Evolutionary conservation across 495 filamentous ascomycete genomes (phyloP), one percentile per base, ranked within the genome.

Genomic region (Paragyromitra xinjiangensis): DNA sequence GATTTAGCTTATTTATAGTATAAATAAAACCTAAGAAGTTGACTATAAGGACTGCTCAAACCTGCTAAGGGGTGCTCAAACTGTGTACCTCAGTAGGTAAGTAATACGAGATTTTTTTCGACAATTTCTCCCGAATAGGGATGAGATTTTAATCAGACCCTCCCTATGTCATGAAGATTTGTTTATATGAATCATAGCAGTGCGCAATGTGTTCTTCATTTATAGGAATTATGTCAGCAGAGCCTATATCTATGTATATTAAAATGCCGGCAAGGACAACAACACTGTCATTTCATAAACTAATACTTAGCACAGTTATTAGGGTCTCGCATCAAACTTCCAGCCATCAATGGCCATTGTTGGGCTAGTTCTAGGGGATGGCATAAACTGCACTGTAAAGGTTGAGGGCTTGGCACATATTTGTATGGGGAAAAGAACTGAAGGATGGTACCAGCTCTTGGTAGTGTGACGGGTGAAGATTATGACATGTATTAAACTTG

Each of bases 381-480:
- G 16, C 50, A 53, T 53, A 53, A 53, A 24, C 50, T 51, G 2
- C 22, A 26, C 19, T 56, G 51, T 56, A 29, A 56, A 56, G 26
- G 2, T 26, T 3, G 14, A 56, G 12, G 53, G 19, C 53, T 56
- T 56, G 53, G 22, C 53, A 56, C 53, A 6, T 8, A 56, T 56
- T 56, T 34, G 22, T 56, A 56, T 12, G 24, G 22, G 53, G 53
- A 29, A 26, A 56, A 56, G 22, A 56, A 26, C 22, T 24, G 22
- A 56, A 26, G 53, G 53, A 56, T 56, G 53, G 22, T 56, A 56
- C 53, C 5, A 22, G 48, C 48, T 26, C 53, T 56, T 56, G 53
- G 53, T 29, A 22, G 19, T 22, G 19, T 22, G 19, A 22, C 19
- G 19, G 19, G 19, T 22, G 19, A 22, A 22, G 19, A 22, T 22